phyloP scores from a whole-genome alignment of 768 basidiomycete species.

The Leccinum broughii region DNA sequence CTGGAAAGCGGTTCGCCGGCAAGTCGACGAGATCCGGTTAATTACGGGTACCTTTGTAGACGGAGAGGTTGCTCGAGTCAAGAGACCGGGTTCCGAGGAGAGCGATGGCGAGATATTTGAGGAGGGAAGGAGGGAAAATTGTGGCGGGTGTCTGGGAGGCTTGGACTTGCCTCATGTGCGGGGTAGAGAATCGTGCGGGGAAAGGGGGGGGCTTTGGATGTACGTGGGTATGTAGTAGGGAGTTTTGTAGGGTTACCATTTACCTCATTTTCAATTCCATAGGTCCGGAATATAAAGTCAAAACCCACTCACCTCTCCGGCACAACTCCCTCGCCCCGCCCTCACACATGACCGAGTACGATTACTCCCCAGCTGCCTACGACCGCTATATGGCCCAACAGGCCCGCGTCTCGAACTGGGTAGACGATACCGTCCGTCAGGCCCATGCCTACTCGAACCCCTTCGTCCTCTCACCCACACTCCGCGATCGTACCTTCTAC shows the following conservation, averaged over 20 bases:
- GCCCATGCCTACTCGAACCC: slow-evolving; percentile 23
- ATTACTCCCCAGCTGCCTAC: slow-evolving; percentile 56
- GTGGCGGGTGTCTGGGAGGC: neutral
- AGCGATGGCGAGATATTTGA: neutral
- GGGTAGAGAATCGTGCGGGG: slow-evolving; percentile 28
- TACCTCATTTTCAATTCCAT: neutral
- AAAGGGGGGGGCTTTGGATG: slow-evolving; percentile 14
- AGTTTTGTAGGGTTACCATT: neutral
- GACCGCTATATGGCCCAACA: slow-evolving; percentile 49
- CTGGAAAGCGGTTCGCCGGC: slow-evolving; percentile 5
- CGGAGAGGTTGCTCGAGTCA: neutral
- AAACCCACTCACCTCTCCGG: slow-evolving; percentile 8
- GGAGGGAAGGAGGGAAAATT: neutral
- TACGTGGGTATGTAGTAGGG: neutral
- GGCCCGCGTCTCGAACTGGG: slow-evolving; percentile 51
- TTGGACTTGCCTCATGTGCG: slow-evolving; percentile 21
- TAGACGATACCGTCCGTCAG: slow-evolving; percentile 40
- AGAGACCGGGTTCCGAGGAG: neutral
- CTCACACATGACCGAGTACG: slow-evolving; percentile 56
- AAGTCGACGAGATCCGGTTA: neutral
- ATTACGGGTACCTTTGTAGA: neutral
- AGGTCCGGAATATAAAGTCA: slow-evolving; percentile 15
- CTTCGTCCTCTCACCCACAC: too few relatives aligned
- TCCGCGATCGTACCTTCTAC: too few relatives aligned
- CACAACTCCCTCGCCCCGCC: slow-evolving; percentile 1